Base-by-base conservation (phyloP, 2,329 filamentous ascomycete genomes). In the Aspergillaceae sp. region DNA sequence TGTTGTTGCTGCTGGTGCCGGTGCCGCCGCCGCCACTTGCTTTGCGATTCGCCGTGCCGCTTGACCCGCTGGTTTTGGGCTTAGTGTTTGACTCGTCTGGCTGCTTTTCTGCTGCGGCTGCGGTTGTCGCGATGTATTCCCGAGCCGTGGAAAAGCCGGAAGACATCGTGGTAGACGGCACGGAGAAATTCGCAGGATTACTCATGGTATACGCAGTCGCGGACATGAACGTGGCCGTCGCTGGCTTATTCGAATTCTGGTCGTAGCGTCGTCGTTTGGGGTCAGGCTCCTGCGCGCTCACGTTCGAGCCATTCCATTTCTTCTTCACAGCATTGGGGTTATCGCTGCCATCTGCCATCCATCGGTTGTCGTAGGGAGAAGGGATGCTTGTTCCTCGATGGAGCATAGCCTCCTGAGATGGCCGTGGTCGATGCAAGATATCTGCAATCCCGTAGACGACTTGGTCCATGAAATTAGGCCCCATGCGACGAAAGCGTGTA, bases 381-480 rank as follows among this genome's bases (percentile, higher is more conserved):
- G 74, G 46, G 9, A 64, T 53, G 7, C 55, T 54, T 33, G 58
- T 50, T 51, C 73, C 58, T 41, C 64, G 60, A 48, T 75, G 72
- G 43, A 76, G 75, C 40, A 88, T 74, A 29, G 69, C 64, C 41
- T 74, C 66, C 42, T 78, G 69, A 1, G 74, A 65, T 7, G 86
- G 84, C 33, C 79, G 74, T 1, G 73, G 64, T 47, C 87, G 77
- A 5, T 77, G 68, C 4, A 96, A 70, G 11, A 94, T 91, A 42
- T 75, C 80, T 4, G 85, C 84, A 5, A 92, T 77, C 29, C 80
- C 78, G 35, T 76, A 73, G 7, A 92, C 73, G 1, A 81, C 73
- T 1, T 72, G 69, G 32, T 78, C 74, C 33, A 82, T 74, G 42
- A 94, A 78, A 0, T 79, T 80, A 1, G 90, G 87, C 0, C 89